phyloP scores from a whole-genome alignment of 176 grass and related monocot genomes.

The Hyparrhenia diplandra region DNA sequence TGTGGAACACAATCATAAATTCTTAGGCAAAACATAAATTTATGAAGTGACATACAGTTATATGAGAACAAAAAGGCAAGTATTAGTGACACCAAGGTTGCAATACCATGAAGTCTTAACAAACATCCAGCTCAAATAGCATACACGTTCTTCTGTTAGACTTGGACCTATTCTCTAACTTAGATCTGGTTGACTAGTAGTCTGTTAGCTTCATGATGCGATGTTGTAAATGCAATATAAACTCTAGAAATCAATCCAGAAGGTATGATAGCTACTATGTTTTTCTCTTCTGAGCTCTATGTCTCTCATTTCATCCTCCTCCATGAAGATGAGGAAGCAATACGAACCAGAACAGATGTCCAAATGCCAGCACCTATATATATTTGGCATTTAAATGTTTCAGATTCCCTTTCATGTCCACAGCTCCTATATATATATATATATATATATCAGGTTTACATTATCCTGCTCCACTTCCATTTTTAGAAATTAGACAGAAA shows the following conservation, averaged over 20 bases:
- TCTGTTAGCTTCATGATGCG: not conserved
- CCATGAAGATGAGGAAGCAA: not conserved
- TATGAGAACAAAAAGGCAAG: slow-evolving; percentile 9
- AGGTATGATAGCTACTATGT: not conserved
- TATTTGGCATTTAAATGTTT: not conserved
- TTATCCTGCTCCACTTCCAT: not conserved
- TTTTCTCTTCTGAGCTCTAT: not conserved
- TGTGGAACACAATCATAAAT: not conserved
- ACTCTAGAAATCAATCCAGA: not conserved
- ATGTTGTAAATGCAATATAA: not conserved
- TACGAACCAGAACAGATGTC: not conserved
- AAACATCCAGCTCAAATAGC: not conserved
- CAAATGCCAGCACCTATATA: not conserved
- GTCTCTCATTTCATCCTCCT: not conserved
- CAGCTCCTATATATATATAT: not conserved
- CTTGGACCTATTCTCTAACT: not conserved
- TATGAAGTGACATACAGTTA: not conserved
- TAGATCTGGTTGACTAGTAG: not conserved
- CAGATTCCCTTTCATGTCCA: not conserved
- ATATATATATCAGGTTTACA: not conserved
- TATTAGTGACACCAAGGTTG: slow-evolving; percentile 5
- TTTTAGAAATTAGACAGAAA: not conserved
- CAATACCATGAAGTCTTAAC: not conserved
- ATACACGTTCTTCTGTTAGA: not conserved
- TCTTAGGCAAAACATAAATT: not conserved